phyloP scores from a whole-genome alignment of 768 basidiomycete species.

The Hypholoma sublateritium region DNA sequence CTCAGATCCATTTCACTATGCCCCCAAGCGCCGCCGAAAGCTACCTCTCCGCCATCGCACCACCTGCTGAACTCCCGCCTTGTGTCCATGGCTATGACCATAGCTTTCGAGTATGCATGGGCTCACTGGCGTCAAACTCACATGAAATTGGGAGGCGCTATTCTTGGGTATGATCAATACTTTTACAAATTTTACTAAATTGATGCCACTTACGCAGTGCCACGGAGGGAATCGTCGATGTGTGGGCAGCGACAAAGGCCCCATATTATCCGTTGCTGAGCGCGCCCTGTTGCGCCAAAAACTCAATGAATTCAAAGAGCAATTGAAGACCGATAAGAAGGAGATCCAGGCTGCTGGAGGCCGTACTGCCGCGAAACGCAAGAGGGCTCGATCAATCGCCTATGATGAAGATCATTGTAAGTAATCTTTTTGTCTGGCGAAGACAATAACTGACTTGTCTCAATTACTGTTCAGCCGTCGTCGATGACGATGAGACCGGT shows the following conservation, averaged over 20 bases:
- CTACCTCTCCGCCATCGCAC: neutral
- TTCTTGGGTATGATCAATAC: neutral
- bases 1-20: neutral
- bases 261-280: neutral
- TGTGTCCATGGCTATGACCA: neutral
- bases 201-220: neutral
- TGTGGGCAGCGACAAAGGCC: neutral
- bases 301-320: neutral
- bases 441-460: neutral
- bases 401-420: slow-evolving; percentile 22
- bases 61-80: neutral
- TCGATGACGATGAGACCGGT: too few species aligned
- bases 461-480: neutral
- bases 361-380: neutral
- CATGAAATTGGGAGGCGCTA: neutral
- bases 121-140: neutral
- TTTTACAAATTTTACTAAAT: neutral
- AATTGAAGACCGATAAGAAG: neutral
- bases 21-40: neutral
- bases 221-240: neutral
- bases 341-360: neutral
- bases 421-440: neutral
- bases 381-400: slow-evolving; percentile 8
- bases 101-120: neutral
- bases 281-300: neutral